Percentiles rank a stretch among this genome's conserved stretches.
These are phyloP conservation scores for Alternaria rosae DNA, from an alignment of 2,329 filamentous ascomycete genomes.

Conservation along the genomic window DNA sequence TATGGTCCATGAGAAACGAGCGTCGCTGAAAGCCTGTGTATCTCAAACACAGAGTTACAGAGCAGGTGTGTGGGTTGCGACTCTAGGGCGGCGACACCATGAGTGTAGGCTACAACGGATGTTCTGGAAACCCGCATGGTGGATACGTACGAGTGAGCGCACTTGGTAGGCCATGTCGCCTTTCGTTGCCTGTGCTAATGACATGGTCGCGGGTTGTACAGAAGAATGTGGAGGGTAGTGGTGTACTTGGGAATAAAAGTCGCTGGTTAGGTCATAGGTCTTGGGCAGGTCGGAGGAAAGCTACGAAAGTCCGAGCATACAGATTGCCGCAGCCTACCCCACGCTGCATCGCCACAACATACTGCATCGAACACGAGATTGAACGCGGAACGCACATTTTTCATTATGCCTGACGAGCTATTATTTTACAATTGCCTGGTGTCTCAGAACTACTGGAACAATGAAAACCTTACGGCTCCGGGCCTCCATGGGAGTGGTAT, in stretches of 20 bases:
- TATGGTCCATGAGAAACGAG: not conserved
- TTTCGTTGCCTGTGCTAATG: constrained; percentile 45
- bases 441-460: not conserved
- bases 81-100: not conserved
- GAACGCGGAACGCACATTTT: not conserved
- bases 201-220: constrained; percentile 34
- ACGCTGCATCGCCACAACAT: not conserved
- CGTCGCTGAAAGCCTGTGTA: not conserved
- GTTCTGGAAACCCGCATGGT: not conserved
- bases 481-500: not conserved
- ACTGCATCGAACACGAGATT: not conserved
- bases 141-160: constrained; percentile 48
- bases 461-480: not conserved
- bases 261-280: constrained; percentile 45
- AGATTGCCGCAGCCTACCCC: constrained; percentile 1
- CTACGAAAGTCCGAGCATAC: constrained; percentile 37
- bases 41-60: not conserved
- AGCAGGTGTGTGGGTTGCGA: not conserved
- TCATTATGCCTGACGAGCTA: not conserved
- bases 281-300: constrained; percentile 36
- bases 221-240: constrained; percentile 30
- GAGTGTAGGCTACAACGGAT: not conserved
- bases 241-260: constrained; percentile 43
- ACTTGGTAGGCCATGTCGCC: constrained; percentile 50
- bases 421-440: not conserved